A percentile compares a stretch with the other conserved stretches of the same genome.
These are phyloP conservation scores for Aspergillus diversus DNA, from an alignment of 495 filamentous ascomycete species.

Conservation along the genomic window DNA sequence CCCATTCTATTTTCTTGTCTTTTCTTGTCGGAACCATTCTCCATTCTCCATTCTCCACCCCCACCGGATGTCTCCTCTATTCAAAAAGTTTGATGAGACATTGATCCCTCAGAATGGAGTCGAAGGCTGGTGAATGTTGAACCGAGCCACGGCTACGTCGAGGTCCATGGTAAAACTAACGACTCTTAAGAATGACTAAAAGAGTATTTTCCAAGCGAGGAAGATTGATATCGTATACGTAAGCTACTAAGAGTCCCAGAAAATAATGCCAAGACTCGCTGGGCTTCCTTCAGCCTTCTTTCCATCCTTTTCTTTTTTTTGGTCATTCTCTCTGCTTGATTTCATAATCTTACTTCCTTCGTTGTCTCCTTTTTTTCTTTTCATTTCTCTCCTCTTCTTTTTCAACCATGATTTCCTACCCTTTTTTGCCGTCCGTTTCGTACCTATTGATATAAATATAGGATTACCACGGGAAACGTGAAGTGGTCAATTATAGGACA, in stretches of 20 bases:
- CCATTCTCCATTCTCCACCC: neutral
- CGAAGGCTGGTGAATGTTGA: neutral
- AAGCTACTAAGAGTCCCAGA: neutral
- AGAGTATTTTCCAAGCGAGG: neutral
- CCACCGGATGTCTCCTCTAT: neutral
- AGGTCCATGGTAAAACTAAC: neutral
- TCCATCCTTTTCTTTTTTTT: neutral
- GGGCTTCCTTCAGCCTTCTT: neutral
- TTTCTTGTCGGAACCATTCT: neutral
- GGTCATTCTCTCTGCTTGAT: neutral
- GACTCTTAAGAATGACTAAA: too few species aligned
- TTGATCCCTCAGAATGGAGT: too few species aligned
- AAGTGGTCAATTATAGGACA: neutral
- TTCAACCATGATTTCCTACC: too few species aligned
- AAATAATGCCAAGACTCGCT: neutral
- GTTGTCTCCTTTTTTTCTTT: neutral
- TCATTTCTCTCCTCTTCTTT: too few species aligned
- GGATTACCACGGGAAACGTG: neutral
- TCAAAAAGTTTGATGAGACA: neutral
- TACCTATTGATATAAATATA: too few species aligned
- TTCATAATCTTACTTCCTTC: neutral
- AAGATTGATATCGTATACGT: slow-evolving; percentile 1
- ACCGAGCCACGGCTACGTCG: slow-evolving; percentile 1
- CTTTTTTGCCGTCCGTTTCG: too few species aligned
- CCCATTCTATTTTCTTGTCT: too few species aligned